Conservation (phyloP, 306 rosid species). For the Castanopsis chinensis region DNA sequence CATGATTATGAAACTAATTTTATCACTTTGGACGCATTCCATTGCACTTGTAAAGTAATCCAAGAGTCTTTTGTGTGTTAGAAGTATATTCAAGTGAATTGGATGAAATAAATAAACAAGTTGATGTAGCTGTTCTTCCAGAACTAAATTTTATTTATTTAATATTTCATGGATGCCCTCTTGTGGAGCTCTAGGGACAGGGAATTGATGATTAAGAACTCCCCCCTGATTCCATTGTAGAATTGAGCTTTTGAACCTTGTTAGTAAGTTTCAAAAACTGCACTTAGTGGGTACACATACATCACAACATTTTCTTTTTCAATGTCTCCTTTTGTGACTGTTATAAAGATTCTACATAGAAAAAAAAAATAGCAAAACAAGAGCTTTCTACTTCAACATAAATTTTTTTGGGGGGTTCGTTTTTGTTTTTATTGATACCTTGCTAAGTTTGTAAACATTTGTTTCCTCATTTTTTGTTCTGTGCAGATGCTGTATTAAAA, state of each 20-base stretch:
- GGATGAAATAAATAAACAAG: conserved; percentile 9
- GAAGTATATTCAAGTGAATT: conserved; percentile 3
- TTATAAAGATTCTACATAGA: not conserved
- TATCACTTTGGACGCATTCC: not conserved
- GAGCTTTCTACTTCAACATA: not conserved
- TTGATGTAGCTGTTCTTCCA: not conserved
- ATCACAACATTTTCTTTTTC: not conserved
- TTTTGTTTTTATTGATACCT: not conserved
- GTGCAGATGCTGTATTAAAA: conserved; percentile 55
- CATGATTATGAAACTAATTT: not conserved
- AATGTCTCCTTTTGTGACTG: not conserved
- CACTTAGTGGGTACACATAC: not conserved
- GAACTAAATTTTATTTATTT: not conserved
- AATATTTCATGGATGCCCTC: conserved; percentile 13
- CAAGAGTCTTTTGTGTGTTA: not conserved
- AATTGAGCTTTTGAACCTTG: not conserved
- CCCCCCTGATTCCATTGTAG: not conserved
- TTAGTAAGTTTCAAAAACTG: conserved; percentile 15
- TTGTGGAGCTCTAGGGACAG: conserved; percentile 6
- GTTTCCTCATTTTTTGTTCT: not conserved
- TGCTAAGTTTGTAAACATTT: not conserved
- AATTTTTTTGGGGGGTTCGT: not conserved
- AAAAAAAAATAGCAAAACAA: not conserved
- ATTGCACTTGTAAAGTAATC: not conserved
- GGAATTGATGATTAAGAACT: conserved; percentile 4